Evolutionary conservation across 2,329 filamentous ascomycete genomes (phyloP), one percentile per base, ranked within the genome.

Genomic region (Hypoxylon sp.): DNA sequence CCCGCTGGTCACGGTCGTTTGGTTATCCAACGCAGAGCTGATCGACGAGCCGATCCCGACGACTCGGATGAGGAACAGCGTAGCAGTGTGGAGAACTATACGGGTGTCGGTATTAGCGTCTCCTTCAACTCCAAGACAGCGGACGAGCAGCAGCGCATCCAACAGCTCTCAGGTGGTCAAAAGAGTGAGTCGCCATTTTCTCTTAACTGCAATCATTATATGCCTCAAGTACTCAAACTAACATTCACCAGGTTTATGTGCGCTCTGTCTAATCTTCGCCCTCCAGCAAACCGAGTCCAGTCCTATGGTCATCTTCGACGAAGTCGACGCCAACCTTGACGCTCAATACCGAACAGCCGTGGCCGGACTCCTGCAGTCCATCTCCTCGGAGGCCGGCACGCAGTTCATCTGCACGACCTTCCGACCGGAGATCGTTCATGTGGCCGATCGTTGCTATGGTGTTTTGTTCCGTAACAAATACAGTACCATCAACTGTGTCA

Each of bases 371-470:
- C 80, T 99, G 15, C 80, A 93, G 67, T 87, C 86, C 45, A 91
- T 91, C 57, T 90, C 87, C 9, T 76, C 80, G 52, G 83, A 86
- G 60, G 81, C 80, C 9, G 79, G 81, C 55, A 86, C 81, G 40
- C 81, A 99, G 71, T 99, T 99, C 69, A 99, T 99, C 72, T 97
- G 94, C 80, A 99, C 94, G 3, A 99, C 94, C 2, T 99, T 99
- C 83, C 82, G 94, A 50, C 94, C 94, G 1, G 94, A 99, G 75
- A 97, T 99, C 80, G 82, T 99, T 58, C 84, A 89, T 55, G 91
- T 97, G 13, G 94, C 94, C 2, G 92, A 97, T 76, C 96, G 96
- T 76, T 97, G 93, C 74, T 99, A 99, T 71, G 94, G 94, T 55
- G 94, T 99, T 41, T 91, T 90, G 41, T 97, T 93, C 73, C 83